Base-by-base conservation (phyloP, 495 filamentous ascomycete species). In the Xeromyces bisporus region DNA sequence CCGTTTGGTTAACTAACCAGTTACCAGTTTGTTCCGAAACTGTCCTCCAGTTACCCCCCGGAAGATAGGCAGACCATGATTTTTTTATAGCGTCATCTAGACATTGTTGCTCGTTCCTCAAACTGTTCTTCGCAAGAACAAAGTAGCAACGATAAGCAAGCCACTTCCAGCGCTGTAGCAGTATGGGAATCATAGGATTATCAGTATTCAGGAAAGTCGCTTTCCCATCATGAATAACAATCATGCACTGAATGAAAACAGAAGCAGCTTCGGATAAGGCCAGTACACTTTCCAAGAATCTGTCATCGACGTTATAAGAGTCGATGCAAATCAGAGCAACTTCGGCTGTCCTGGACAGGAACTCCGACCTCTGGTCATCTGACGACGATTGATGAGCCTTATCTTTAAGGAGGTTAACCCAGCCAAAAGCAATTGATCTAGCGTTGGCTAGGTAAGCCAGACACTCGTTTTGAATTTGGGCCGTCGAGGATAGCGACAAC, bases 191-290 rank as follows among this genome's bases (percentile, higher is more conserved):
- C 39, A 4, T 13, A 42, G 18, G 4, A 17, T 6, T n/a, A 21
- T 32, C 10, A 8, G 13, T 11, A 7, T 29, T 17, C 7, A 15
- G 9, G 2, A 49, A 28, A 20, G 27, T 12, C n/a, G 17, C 12
- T 10, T 33, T 31, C 29, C 42, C 43, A 26, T 62, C 49, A 14
- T 58, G 44, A 14, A 64, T 51, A 0, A 48, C 30, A 15, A 53
- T 48, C 7, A 50, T 46, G 33, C 64, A 62, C 34, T 52, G 39
- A 6, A 61, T 32, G 11, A 62, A 45, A 5, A 56, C 45, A 6
- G 61, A 49, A n/a, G n/a, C n/a, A 12, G 58, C 43, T 13, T 50
- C 35, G 6, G 35, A 18, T 0, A 35, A n/a, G 0, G 18, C 21
- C 21, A 40, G 53, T 37, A 42, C 45, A 5, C 1, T 25, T 2